Conservation (phyloP, 2,329 filamentous ascomycete genomes). For the Aspergillus quadricinctus region DNA sequence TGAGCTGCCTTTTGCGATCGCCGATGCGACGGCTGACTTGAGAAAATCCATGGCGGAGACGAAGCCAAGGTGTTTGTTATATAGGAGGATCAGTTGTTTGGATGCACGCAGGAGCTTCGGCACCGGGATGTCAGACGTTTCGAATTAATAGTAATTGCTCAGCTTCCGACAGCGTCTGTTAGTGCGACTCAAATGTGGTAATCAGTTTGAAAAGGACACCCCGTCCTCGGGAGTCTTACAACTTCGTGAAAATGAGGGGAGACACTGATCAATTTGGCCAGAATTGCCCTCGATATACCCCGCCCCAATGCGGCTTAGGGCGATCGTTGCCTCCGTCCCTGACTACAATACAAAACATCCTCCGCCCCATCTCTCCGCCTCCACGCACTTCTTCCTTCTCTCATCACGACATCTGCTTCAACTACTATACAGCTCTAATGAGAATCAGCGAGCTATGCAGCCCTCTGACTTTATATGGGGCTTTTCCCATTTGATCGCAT, state of each 20-base stretch:
- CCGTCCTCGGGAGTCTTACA: not conserved
- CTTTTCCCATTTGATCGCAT: not conserved
- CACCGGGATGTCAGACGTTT: not conserved
- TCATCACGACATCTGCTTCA: not conserved
- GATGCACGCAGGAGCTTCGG: conserved; percentile 2
- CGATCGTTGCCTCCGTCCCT: not conserved
- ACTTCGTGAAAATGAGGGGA: not conserved
- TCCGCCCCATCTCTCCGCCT: conserved; percentile 1
- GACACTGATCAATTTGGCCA: conserved; percentile 1
- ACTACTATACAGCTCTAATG: not conserved
- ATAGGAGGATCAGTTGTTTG: not conserved
- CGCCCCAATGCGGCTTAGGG: conserved; percentile 23
- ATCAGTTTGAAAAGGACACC: not conserved
- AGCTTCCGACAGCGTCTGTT: not conserved
- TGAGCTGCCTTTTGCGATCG: conserved; percentile 88
- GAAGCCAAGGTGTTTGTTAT: not conserved
- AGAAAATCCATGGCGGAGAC: conserved; percentile 77
- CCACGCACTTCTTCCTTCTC: not conserved
- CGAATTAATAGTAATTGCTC: not conserved
- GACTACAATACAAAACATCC: conserved; percentile 2
- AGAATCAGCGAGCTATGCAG: not conserved
- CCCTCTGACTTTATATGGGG: not conserved
- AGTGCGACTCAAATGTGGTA: not conserved
- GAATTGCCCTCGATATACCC: conserved; percentile 7
- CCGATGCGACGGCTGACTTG: conserved; percentile 94